These are phyloP conservation scores for Sarocladium strictum DNA, from an alignment of 2,329 filamentous ascomycete species.

Conservation along the genomic window DNA sequence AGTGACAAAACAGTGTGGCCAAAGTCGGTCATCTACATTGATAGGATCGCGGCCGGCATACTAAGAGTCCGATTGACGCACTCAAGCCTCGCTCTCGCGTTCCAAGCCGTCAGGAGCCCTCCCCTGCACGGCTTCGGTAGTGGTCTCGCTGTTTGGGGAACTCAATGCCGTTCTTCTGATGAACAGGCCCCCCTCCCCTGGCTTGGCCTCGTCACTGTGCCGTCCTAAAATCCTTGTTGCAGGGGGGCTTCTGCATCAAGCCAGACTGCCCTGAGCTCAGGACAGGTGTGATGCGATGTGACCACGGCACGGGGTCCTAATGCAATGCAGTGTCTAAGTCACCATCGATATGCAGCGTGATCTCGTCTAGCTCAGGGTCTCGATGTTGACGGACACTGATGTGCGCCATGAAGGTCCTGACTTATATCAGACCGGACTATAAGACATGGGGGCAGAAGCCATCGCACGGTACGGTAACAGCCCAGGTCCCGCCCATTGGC, in stretches of 20 bases:
- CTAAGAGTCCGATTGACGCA: neutral
- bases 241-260: too few species aligned
- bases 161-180: slow-evolving; percentile 1
- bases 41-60: neutral
- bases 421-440: neutral
- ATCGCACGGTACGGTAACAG: neutral
- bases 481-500: neutral
- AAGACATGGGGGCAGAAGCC: neutral
- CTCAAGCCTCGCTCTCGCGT: neutral
- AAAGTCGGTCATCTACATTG: too few species aligned
- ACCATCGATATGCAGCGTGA: neutral
- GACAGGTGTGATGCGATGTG: neutral
- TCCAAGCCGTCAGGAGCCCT: neutral
- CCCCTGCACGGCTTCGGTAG: neutral
- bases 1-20: too few species aligned
- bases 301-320: neutral
- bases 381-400: neutral
- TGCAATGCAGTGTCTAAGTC: neutral
- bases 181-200: neutral
- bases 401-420: neutral
- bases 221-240: too few species aligned
- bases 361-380: neutral
- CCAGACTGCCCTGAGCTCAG: too few species aligned
- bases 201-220: too few species aligned
- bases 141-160: neutral